A percentile compares a stretch with the other conserved stretches of the same genome.
Evolutionary conservation across 78 protist species (phyloP).

Genomic region (Pelomyxa schiedti): DNA sequence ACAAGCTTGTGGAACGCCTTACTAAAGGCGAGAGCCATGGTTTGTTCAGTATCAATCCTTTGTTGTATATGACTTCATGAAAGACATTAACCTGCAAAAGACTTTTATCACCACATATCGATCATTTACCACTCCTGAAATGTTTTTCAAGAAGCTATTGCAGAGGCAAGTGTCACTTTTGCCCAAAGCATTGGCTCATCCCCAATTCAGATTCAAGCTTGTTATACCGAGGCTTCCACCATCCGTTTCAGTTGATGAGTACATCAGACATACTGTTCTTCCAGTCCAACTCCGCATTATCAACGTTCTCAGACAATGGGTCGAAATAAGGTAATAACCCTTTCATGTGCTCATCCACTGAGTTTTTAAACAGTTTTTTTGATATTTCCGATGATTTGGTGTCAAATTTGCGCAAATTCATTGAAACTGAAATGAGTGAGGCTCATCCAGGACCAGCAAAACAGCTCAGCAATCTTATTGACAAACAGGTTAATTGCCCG

Average conservation of each 20-base stretch:
- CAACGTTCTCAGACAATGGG: background rate
- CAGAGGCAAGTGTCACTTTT: no score
- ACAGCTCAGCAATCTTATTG: background rate
- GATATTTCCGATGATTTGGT: background rate
- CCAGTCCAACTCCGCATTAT: background rate
- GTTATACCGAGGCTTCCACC: background rate
- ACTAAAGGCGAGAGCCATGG: background rate
- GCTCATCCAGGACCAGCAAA: background rate
- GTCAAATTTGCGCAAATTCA: background rate
- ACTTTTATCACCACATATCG: background rate
- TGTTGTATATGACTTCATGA: no score
- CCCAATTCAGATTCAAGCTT: no score
- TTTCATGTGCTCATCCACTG: no score
- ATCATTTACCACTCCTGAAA: background rate
- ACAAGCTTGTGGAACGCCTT: background rate
- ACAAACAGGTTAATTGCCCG: background rate
- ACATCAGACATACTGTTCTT: background rate
- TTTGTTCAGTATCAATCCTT: no score
- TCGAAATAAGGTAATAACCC: background rate
- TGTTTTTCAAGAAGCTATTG: background rate
- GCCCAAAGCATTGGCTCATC: no score
- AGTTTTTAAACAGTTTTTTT: no score
- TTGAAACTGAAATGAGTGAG: background rate
- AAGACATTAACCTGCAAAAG: background rate
- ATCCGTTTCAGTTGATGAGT: background rate